Base-by-base conservation (phyloP, 495 filamentous ascomycete species). In the Xylaria nigripes region DNA sequence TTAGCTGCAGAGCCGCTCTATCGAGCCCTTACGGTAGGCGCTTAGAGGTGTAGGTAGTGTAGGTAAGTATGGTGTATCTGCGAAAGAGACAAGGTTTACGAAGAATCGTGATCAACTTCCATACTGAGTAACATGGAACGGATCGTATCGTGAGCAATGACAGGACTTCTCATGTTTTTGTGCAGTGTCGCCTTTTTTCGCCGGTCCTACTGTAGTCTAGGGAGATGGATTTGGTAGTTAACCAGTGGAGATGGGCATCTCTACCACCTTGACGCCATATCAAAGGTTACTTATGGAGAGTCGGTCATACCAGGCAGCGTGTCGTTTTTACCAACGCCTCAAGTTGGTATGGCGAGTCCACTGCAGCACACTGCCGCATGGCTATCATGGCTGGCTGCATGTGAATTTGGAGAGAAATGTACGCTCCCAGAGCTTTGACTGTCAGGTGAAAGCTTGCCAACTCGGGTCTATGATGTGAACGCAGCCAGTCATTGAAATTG, bases 61-160 rank as follows among this genome's bases (percentile, higher is more conserved):
- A n/a, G n/a, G n/a, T n/a, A n/a, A n/a, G n/a, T n/a, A n/a, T n/a
- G n/a, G n/a, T n/a, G n/a, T n/a, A n/a, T n/a, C n/a, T n/a, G n/a
- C n/a, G n/a, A n/a, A n/a, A n/a, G n/a, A n/a, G n/a, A n/a, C n/a
- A n/a, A n/a, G n/a, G n/a, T n/a, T n/a, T n/a, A n/a, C n/a, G n/a
- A n/a, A n/a, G n/a, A n/a, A n/a, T n/a, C n/a, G n/a, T n/a, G n/a
- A n/a, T n/a, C n/a, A n/a, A n/a, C n/a, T n/a, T n/a, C n/a, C n/a
- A n/a, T n/a, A n/a, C n/a, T 25, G 45, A 8, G 16, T 40, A 1
- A 38, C 27, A 40, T 43, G 45, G 36, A 43, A 50, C 32, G 38
- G 27, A 43, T 13, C 25, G 46, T 50, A 45, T 18, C 16, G 34
- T 50, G 53, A 22, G 23, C 36, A 45, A 45, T 19, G 53, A 49